These are phyloP conservation scores for Coemansia reversa DNA, from an alignment of 192 early-diverging fungal genomes.

Conservation along the genomic window DNA sequence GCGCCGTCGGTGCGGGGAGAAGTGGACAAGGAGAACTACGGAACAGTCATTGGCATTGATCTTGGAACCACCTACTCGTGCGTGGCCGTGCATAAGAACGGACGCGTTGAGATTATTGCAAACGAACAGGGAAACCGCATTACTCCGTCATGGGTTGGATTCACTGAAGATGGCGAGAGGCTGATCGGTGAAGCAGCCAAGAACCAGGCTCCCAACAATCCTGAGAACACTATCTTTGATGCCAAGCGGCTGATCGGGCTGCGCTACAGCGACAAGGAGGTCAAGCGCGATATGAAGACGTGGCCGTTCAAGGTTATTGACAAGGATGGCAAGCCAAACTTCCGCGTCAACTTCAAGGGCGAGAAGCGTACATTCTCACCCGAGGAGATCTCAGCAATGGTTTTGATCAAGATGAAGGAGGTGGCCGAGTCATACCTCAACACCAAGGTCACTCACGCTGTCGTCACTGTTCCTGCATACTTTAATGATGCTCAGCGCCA, in stretches of 20 bases:
- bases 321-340: constrained; percentile 80
- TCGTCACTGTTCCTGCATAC: constrained; percentile 98
- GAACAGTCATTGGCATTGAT: constrained; percentile 88
- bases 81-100: constrained; percentile 92
- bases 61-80: constrained; percentile 94
- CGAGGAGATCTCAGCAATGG: constrained; percentile 98
- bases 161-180: constrained; percentile 82
- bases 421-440: constrained; percentile 86
- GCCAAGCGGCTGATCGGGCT: constrained; percentile 92
- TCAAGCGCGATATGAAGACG: constrained; percentile 92
- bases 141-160: constrained; percentile 92
- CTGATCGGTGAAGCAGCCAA: constrained; percentile 94
- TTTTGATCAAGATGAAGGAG: constrained; percentile 94
- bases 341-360: constrained; percentile 85
- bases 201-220: constrained; percentile 90
- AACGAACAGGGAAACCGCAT: constrained; percentile 97
- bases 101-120: constrained; percentile 95
- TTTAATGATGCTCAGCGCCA: constrained; percentile 96
- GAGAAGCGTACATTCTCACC: constrained; percentile 82
- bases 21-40: constrained; percentile 50
- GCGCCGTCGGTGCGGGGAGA: constrained; percentile 45
- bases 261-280: constrained; percentile 84
- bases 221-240: constrained; percentile 90
- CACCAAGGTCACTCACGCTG: constrained; percentile 85
- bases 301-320: constrained; percentile 88